Evolutionary conservation across 2,329 filamentous ascomycete species (phyloP), one percentile per base, ranked within the genome.

Genomic region (Claviceps monticola): DNA sequence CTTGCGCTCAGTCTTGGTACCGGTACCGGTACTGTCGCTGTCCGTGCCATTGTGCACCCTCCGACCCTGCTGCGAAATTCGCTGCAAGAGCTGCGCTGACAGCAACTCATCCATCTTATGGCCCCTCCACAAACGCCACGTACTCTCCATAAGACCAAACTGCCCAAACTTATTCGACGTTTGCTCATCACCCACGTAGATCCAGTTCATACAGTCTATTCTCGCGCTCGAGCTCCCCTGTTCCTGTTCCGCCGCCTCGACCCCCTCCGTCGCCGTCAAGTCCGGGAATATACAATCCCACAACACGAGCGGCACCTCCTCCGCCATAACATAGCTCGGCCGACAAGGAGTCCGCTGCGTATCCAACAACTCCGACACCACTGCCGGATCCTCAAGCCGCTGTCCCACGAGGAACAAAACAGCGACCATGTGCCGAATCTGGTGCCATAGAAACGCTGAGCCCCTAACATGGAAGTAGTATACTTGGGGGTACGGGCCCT

Each of bases 361-460:
- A 63, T 97, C 86, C 26, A 98, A 76, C 43, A 98, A 73, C 23
- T 83, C 74, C 49, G 80, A 74, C 44, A 97, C 74, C 14, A 97
- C 69, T 0, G 77, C 77, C 0, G 90, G 85, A 29, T 74, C 64
- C 66, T 98, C 93, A 16, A 95, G 78, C 0, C 88, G 82, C 69
- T 98, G 93, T 29, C 88, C 93, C 8, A 97, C 82, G 11, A 93
- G 74, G 71, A 98, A 97, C n/a, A 98, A 73, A 6, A 97, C 74
- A 16, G 84, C 80, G n/a, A 94, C 83, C 80, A 98, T 90, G 71
- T 91, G 88, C 23, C 93, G 83, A 58, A 98, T 94, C 70, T 98
- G 93, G 69, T 98, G 93, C 93, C 93, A 98, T 46, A 98, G 71
- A 67, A 98, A 98, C 1, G 90, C 93, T 7, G 86, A 89, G 19